Evolutionary conservation across 2,329 filamentous ascomycete species (phyloP).

Genomic region (Plectosphaerella sp.): DNA sequence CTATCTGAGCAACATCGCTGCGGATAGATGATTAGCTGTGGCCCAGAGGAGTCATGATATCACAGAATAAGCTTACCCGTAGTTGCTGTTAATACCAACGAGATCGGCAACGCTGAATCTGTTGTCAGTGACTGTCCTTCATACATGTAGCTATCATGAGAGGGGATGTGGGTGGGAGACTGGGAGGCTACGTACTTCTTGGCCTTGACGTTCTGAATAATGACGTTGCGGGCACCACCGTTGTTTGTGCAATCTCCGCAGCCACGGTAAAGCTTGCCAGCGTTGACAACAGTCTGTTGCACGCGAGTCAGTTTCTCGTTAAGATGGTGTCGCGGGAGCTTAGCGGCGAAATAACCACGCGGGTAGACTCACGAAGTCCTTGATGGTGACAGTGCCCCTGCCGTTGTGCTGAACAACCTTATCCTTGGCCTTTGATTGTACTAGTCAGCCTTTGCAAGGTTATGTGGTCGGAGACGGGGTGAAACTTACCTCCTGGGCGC

Average conservation of each 20-base stretch:
- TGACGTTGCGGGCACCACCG: conserved; percentile 7
- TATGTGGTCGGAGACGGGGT: no score
- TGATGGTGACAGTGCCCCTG: conserved; percentile 11
- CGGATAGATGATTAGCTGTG: no score
- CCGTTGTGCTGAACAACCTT: conserved; percentile 14
- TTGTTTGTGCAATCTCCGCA: conserved; percentile 13
- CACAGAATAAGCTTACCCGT: conserved; percentile 1
- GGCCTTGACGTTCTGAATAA: conserved; percentile 13
- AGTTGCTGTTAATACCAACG: conserved; percentile 13
- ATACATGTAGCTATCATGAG: no score
- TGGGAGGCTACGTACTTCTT: conserved; percentile 2
- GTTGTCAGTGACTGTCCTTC: no score
- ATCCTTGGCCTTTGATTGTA: conserved; percentile 4
- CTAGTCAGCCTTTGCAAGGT: no score
- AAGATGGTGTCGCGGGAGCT: no score
- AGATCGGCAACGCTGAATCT: conserved; percentile 7
- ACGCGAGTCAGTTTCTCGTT: no score
- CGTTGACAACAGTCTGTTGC: conserved; percentile 6
- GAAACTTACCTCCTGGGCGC: conserved; percentile 3
- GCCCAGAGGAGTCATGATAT: no score
- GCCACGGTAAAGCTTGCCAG: conserved; percentile 13
- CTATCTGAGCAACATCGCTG: conserved; percentile 10
- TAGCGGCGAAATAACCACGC: no score
- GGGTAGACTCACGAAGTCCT: conserved; percentile 5
- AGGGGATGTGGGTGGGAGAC: no score